Conservation (phyloP, 2,329 filamentous ascomycete genomes). For the Xylaria multiplex region DNA sequence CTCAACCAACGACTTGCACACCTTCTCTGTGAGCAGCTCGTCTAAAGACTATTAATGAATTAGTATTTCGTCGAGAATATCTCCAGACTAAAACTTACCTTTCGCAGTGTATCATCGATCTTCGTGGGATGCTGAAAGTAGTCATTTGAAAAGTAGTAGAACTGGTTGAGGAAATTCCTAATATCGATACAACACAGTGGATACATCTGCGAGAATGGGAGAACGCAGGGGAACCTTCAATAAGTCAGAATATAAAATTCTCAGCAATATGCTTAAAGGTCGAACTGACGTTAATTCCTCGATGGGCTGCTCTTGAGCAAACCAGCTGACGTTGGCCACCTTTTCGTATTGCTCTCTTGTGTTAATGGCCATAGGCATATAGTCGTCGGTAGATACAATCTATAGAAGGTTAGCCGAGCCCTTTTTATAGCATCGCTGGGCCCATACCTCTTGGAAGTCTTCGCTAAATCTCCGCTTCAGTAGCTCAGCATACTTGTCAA, state of each 20-base stretch:
- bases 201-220: slow-evolving; percentile 99
- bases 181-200: slow-evolving; percentile 98
- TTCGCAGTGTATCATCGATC: slow-evolving; percentile 90
- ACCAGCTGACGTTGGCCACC: slow-evolving; percentile 96
- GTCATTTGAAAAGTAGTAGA: slow-evolving; percentile 97
- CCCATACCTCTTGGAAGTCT: slow-evolving; percentile 85
- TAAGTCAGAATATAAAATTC: slow-evolving; percentile 59
- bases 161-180: slow-evolving; percentile 95
- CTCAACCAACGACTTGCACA: slow-evolving; percentile 90
- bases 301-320: slow-evolving; percentile 80
- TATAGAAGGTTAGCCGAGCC: slow-evolving; percentile 46
- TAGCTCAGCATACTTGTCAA: slow-evolving; percentile 92
- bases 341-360: slow-evolving; percentile 92
- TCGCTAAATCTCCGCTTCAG: slow-evolving; percentile 92
- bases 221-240: slow-evolving; percentile 85
- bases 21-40: slow-evolving; percentile 89
- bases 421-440: not conserved
- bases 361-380: slow-evolving; percentile 99
- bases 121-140: slow-evolving; percentile 91
- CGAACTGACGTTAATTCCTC: slow-evolving; percentile 76
- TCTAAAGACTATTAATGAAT: slow-evolving; percentile 75
- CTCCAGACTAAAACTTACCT: slow-evolving; percentile 57
- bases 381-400: slow-evolving; percentile 91
- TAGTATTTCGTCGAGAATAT: slow-evolving; percentile 34
- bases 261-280: not conserved